Evolutionary conservation across 2,329 filamentous ascomycete genomes (phyloP).

Genomic region (Pseudogymnoascus sp.): DNA sequence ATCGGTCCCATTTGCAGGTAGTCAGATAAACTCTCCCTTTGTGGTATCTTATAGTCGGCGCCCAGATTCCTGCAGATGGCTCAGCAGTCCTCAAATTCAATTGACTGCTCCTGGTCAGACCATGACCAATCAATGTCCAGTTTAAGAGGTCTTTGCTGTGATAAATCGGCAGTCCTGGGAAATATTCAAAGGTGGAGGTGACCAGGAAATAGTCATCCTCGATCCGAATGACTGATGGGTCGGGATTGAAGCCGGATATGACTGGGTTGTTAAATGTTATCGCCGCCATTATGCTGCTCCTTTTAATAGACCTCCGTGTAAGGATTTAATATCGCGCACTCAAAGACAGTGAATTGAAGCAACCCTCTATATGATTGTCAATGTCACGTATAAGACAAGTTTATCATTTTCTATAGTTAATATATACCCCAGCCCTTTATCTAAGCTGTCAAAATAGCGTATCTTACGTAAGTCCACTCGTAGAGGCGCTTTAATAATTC

Average conservation of each 20-base stretch:
- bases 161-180: conserved; percentile 53
- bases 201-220: conserved; percentile 46
- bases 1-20: conserved; percentile 37
- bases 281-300: background rate
- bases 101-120: conserved; percentile 41
- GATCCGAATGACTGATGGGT: conserved; percentile 43
- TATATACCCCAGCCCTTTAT: background rate
- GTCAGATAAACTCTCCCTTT: conserved; percentile 38
- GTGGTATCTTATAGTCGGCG: conserved; percentile 39
- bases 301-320: too few relatives aligned
- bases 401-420: background rate
- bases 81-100: conserved; percentile 44
- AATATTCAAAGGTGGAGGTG: conserved; percentile 55
- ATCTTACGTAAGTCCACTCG: background rate
- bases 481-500: conserved; percentile 7
- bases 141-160: conserved; percentile 44
- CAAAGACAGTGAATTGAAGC: background rate
- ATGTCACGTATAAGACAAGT: background rate
- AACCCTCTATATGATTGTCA: background rate
- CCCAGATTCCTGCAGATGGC: conserved; percentile 42
- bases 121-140: conserved; percentile 45
- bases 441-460: background rate
- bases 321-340: background rate
- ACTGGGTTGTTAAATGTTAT: background rate
- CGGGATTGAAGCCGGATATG: conserved; percentile 48